Conservation (phyloP, 2,329 filamentous ascomycete species). For the Chaetomium sp. region DNA sequence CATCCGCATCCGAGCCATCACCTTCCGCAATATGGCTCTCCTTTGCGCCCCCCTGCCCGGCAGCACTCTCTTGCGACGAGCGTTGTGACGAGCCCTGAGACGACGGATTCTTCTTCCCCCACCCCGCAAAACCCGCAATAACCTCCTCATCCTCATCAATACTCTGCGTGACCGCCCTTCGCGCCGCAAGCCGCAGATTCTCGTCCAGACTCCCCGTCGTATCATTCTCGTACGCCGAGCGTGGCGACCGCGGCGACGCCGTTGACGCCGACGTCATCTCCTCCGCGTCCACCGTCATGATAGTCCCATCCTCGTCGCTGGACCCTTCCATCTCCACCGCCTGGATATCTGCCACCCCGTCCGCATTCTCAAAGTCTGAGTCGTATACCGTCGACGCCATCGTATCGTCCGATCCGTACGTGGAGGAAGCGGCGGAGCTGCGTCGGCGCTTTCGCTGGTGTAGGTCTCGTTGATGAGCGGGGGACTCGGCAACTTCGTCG, state of each 20-base stretch:
- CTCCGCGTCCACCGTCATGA: slow-evolving; percentile 76
- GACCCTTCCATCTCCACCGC: slow-evolving; percentile 43
- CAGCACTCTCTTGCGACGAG: slow-evolving; percentile 7
- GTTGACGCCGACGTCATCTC: slow-evolving; percentile 66
- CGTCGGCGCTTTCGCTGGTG: slow-evolving; percentile 57
- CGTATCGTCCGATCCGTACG: slow-evolving; percentile 58
- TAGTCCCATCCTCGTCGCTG: slow-evolving; percentile 62
- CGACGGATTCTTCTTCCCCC: slow-evolving; percentile 51
- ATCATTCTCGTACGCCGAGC: slow-evolving; percentile 50
- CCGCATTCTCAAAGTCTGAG: slow-evolving; percentile 53
- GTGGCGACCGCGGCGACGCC: slow-evolving; percentile 55
- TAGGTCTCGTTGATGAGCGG: slow-evolving; percentile 58
- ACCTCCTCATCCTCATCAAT: slow-evolving; percentile 63
- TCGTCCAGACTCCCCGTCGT: slow-evolving; percentile 72
- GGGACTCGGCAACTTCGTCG: slow-evolving; percentile 49
- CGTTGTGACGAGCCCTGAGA: too few species aligned
- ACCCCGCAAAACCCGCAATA: slow-evolving; percentile 67
- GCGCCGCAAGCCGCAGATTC: slow-evolving; percentile 67
- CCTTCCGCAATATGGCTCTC: slow-evolving; percentile 9
- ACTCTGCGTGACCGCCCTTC: slow-evolving; percentile 66
- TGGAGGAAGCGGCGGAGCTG: slow-evolving; percentile 60
- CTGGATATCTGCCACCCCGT: slow-evolving; percentile 49
- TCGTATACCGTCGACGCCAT: slow-evolving; percentile 76
- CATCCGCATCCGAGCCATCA: slow-evolving; percentile 42
- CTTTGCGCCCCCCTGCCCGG: background rate